Evolutionary conservation across 352 stramenopile species (phyloP).

Genomic region (Pythium utonaiense): DNA sequence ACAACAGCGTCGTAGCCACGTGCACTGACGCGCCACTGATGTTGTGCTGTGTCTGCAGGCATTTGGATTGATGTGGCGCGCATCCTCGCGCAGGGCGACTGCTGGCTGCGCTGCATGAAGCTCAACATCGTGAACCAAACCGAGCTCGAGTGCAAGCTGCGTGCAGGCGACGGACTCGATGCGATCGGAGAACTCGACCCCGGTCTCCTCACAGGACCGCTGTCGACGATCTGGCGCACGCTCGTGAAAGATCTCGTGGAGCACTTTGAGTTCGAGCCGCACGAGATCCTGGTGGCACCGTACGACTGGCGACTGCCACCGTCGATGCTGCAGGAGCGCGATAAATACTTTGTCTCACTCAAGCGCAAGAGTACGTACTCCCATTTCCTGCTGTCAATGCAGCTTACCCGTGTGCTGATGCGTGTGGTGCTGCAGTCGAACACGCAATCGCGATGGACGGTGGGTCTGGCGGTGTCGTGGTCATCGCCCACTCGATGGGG

Average conservation of each 20-base stretch:
- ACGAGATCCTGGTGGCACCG: constrained; percentile 66
- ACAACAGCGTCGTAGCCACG: background rate
- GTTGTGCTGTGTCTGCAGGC: constrained; percentile 20
- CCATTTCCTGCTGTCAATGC: no score
- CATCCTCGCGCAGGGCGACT: constrained; percentile 67
- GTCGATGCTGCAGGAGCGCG: constrained; percentile 61
- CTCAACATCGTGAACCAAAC: constrained; percentile 62
- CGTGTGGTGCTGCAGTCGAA: constrained; percentile 38
- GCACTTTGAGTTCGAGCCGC: constrained; percentile 61
- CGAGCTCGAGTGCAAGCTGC: constrained; percentile 72
- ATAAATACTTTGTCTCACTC: constrained; percentile 72
- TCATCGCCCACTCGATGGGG: constrained; percentile 82
- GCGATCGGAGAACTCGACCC: constrained; percentile 74
- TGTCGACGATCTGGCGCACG: constrained; percentile 69
- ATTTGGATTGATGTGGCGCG: constrained; percentile 74
- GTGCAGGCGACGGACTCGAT: constrained; percentile 50
- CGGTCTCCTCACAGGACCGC: constrained; percentile 62
- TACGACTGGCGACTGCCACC: constrained; percentile 84
- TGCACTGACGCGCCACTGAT: background rate
- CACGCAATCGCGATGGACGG: constrained; percentile 46
- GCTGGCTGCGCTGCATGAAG: constrained; percentile 77
- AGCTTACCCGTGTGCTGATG: background rate
- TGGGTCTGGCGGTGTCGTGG: constrained; percentile 42
- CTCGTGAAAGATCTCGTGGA: constrained; percentile 66
- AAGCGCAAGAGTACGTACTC: constrained; percentile 71